phyloP scores from a whole-genome alignment of 371 early-diverging fungal genomes.

The Mucor indicus region DNA sequence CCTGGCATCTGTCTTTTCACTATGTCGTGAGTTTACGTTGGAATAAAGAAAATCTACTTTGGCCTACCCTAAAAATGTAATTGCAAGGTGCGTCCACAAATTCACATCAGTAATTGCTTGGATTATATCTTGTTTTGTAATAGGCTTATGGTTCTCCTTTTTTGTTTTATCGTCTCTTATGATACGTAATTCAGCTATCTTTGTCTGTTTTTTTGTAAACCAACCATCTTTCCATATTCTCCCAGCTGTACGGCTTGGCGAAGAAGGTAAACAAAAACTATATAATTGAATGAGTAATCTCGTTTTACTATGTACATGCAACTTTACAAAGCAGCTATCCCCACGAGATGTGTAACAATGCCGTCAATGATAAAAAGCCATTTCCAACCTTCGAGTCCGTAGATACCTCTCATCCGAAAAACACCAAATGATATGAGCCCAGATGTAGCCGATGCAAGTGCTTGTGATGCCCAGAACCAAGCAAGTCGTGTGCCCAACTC shows the following conservation, averaged over 20 bases:
- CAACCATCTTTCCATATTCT: constrained; percentile 36
- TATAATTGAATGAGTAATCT: no score
- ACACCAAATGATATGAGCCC: constrained; percentile 62
- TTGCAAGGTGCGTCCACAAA: constrained; percentile 41
- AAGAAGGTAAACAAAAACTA: constrained; percentile 47
- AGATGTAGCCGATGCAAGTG: constrained; percentile 57
- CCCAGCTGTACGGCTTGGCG: constrained; percentile 38
- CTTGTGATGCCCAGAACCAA: constrained; percentile 59
- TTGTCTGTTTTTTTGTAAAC: constrained; percentile 34
- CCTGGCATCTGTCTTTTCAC: constrained; percentile 38
- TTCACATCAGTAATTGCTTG: constrained; percentile 37
- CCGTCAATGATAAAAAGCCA: constrained; percentile 60
- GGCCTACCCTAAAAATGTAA: constrained; percentile 37
- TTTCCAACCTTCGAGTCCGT: constrained; percentile 55
- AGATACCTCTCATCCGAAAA: constrained; percentile 51
- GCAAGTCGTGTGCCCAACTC: constrained; percentile 55
- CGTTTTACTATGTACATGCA: neutral
- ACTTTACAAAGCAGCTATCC: constrained; percentile 37
- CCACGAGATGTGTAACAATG: constrained; percentile 45
- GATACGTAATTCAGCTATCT: constrained; percentile 51
- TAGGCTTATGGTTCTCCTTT: constrained; percentile 28
- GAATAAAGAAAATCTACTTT: no score
- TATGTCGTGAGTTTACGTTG: constrained; percentile 15
- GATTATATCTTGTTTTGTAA: constrained; percentile 23
- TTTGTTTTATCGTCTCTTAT: constrained; percentile 52